Conservation (phyloP, 176 grass and related monocot genomes). For the Stipa capillata region DNA sequence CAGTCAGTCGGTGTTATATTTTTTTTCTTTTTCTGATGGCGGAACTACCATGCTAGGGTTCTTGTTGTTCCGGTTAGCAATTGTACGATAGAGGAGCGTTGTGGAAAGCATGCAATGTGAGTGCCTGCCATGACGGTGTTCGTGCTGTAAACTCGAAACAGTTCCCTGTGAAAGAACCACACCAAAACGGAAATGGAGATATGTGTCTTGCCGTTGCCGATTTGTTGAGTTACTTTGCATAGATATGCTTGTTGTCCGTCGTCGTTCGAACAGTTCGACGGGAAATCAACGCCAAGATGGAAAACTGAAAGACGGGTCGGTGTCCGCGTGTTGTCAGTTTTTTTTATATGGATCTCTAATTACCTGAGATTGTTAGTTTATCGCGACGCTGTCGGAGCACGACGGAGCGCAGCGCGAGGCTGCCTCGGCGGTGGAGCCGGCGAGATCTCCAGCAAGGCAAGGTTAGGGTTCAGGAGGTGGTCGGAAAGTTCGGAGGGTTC, state of each 20-base stretch:
- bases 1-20: not conserved
- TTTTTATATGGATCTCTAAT: not conserved
- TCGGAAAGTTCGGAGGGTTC: too few relatives aligned
- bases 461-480: too few relatives aligned
- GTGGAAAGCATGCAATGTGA: constrained; percentile 32
- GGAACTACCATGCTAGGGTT: constrained; percentile 17
- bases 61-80: constrained; percentile 40
- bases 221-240: constrained; percentile 5
- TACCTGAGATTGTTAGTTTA: too few relatives aligned
- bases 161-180: constrained; percentile 22
- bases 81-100: constrained; percentile 51
- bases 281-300: not conserved
- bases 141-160: constrained; percentile 22
- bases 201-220: not conserved
- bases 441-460: too few relatives aligned
- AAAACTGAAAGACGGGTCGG: not conserved
- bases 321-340: not conserved
- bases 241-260: not conserved
- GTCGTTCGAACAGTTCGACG: not conserved
- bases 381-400: too few relatives aligned
- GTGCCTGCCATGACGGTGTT: constrained; percentile 21
- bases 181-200: constrained; percentile 38
- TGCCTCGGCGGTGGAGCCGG: too few relatives aligned
- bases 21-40: constrained; percentile 13
- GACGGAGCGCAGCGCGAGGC: too few relatives aligned